Conservation (phyloP, 495 filamentous ascomycete genomes). For the Lepraria neglecta region DNA sequence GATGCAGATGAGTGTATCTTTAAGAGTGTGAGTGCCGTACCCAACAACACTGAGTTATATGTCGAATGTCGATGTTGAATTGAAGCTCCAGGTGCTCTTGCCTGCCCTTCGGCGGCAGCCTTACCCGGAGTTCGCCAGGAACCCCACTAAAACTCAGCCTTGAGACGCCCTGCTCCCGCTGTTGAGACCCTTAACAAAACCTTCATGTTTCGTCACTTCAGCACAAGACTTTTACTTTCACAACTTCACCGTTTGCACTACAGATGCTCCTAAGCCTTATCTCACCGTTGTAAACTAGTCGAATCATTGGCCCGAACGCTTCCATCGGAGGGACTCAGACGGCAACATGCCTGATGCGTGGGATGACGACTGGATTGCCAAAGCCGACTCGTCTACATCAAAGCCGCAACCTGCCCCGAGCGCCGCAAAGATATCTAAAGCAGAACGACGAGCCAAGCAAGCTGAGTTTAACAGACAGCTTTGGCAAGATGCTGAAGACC, state of each 20-base stretch:
- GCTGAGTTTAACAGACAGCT: constrained; percentile 73
- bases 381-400: constrained; percentile 52
- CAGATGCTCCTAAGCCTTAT: no score
- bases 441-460: constrained; percentile 73
- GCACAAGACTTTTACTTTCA: background rate
- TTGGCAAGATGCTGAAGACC: constrained; percentile 75
- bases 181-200: background rate
- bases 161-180: constrained; percentile 9
- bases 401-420: constrained; percentile 20
- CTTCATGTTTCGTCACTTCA: background rate
- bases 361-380: constrained; percentile 83
- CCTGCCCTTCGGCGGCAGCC: background rate
- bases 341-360: constrained; percentile 67
- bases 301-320: no score
- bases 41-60: background rate
- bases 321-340: constrained; percentile 27
- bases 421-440: constrained; percentile 55
- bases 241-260: no score
- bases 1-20: background rate
- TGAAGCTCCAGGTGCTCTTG: background rate
- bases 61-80: no score
- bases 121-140: background rate
- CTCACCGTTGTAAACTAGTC: no score
- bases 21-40: background rate
- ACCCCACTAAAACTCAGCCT: constrained; percentile 9